Conservation (phyloP, 2,329 filamentous ascomycete species). For the Aphanocladium album region DNA sequence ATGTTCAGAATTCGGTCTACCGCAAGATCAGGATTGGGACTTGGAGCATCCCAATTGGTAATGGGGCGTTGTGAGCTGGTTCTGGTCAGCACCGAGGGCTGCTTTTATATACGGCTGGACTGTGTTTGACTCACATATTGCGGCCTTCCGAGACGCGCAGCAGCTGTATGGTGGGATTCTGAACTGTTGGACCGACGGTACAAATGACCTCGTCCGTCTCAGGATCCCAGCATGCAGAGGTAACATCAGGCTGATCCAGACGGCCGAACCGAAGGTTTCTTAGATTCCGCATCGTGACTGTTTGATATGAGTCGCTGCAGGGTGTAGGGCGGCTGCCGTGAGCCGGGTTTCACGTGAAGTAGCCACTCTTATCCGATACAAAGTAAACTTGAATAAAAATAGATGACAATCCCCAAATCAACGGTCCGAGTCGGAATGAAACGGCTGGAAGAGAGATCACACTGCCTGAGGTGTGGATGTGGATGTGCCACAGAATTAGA, state of each 20-base stretch:
- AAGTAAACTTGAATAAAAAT: not conserved
- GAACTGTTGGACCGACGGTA: constrained; percentile 73
- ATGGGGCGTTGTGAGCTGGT: constrained; percentile 40
- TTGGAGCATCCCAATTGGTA: constrained; percentile 84
- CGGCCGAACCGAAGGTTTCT: constrained; percentile 68
- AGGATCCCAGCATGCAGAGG: constrained; percentile 81
- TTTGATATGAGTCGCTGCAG: not conserved
- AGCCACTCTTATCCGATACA: not conserved
- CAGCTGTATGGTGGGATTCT: constrained; percentile 69
- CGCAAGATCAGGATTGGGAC: constrained; percentile 67
- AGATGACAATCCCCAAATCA: not conserved
- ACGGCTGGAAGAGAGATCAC: not conserved
- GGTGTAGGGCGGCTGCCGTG: not conserved
- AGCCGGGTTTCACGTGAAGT: not conserved
- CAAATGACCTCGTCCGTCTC: constrained; percentile 72
- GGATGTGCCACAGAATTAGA: not conserved
- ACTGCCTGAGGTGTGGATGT: constrained; percentile 4
- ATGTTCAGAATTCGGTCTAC: constrained; percentile 73
- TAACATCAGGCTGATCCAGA: constrained; percentile 59
- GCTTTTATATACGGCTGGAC: not conserved
- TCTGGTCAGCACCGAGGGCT: constrained; percentile 19
- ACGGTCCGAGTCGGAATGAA: not conserved
- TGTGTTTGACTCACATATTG: constrained; percentile 34
- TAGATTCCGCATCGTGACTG: constrained; percentile 72
- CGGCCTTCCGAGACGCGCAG: constrained; percentile 45